phyloP scores from a whole-genome alignment of 2,329 filamentous ascomycete species.

The Epichloe brachyelytri region DNA sequence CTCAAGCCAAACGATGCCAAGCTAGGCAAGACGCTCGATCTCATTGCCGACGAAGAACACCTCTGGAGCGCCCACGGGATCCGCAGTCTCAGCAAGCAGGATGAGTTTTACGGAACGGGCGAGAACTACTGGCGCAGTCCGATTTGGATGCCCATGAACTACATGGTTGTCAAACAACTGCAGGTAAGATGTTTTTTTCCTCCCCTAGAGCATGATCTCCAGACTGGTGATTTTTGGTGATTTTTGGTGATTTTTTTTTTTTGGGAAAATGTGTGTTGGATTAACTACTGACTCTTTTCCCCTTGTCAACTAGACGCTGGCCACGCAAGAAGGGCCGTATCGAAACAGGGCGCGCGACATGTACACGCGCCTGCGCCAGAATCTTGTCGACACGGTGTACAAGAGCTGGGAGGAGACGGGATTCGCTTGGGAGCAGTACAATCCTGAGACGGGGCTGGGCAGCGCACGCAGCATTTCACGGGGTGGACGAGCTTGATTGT shows the following conservation, averaged over 20 bases:
- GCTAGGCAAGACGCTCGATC: constrained; percentile 60
- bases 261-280: not conserved
- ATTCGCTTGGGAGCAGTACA: constrained; percentile 98
- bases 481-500: constrained; percentile 98
- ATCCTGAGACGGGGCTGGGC: constrained; percentile 82
- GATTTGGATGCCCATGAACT: constrained; percentile 95
- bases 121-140: constrained; percentile 98
- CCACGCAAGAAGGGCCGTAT: constrained; percentile 53
- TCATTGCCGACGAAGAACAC: constrained; percentile 69
- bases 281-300: not conserved
- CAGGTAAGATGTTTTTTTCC: constrained; percentile 39
- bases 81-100: constrained; percentile 72
- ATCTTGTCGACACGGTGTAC: constrained; percentile 81
- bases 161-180: constrained; percentile 67
- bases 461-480: constrained; percentile 94
- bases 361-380: constrained; percentile 66
- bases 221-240: too few species aligned
- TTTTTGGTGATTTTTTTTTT: too few species aligned
- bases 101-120: constrained; percentile 71
- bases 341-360: constrained; percentile 55
- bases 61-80: constrained; percentile 88
- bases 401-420: constrained; percentile 80
- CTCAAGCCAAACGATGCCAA: constrained; percentile 60
- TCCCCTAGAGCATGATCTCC: too few species aligned
- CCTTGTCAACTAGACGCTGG: constrained; percentile 38